Base-by-base conservation (phyloP, 148 eudicot species). In the Vaccinium macrocarpon region DNA sequence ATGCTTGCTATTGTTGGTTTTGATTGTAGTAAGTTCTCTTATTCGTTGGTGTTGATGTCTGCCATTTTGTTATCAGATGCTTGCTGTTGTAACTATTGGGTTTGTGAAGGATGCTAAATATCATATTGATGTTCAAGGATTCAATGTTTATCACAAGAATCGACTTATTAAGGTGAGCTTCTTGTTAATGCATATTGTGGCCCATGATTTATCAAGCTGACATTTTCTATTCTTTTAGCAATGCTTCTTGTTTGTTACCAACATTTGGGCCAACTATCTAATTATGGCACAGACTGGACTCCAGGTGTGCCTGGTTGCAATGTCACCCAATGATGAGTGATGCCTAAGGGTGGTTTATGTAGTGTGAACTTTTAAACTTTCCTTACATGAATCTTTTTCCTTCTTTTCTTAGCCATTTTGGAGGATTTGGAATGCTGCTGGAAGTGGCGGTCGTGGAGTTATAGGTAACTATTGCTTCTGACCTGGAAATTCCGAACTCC, bases 361-460 rank as follows among this genome's bases (percentile, higher is more conserved):
- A 12, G 72, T 15, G 27, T 49, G 38, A n/a, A 53, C 42, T 75
- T 50, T 2, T 8, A 13, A 64, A 77, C 55, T 82, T 75, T 75
- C 27, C 81, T 86, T 21, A 70, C 71, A 18, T 52, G 48, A 11
- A 12, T 21, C 6, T 76, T 23, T 78, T 86, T 68, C 13, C 73
- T 68, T 18, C 38, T 55, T 50, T 42, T 87, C 72, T 83, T 89
- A 96, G 99, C 99, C 99, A 76, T 97, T 97, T 83, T 97, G 99
- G 99, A 93, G 98, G 90, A 89, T 97, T 70, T 97, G 99, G 99
- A 93, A 91, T 89, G 94, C 99, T 84, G 93, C 99, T 35, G 99
- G 99, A 89, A 97, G 98, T 88, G 97, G 91, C 91, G 99, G 99
- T 55, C 92, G 99, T 71, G 99, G 99, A 38, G 99, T 97, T 57